These are phyloP conservation scores for Hydrangea macrophylla DNA, from an alignment of 148 eudicot genomes.

Conservation along the genomic window DNA sequence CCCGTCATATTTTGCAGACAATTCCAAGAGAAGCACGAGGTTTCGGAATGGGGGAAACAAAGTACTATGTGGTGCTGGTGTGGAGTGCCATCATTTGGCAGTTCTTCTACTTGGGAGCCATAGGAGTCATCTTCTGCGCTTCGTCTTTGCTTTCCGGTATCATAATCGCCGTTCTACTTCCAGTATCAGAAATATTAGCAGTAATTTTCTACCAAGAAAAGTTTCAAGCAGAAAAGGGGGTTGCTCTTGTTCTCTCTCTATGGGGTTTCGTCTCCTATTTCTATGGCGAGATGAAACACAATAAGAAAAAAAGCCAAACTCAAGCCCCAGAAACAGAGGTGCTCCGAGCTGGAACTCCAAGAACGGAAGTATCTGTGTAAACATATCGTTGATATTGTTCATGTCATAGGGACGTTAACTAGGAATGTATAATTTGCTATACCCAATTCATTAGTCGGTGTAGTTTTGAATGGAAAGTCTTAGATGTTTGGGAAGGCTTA, in stretches of 20 bases:
- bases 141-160: slow-evolving; percentile 51
- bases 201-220: slow-evolving; percentile 54
- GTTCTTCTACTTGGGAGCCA: slow-evolving; percentile 47
- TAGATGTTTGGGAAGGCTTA: no score
- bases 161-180: slow-evolving; percentile 48
- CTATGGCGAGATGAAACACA: slow-evolving; percentile 42
- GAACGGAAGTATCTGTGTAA: not conserved
- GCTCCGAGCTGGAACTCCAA: not conserved
- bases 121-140: slow-evolving; percentile 47
- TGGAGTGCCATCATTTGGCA: slow-evolving; percentile 47
- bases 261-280: slow-evolving; percentile 79
- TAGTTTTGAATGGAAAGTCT: no score
- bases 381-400: no score
- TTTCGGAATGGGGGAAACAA: slow-evolving; percentile 32
- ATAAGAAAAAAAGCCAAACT: slow-evolving; percentile 9
- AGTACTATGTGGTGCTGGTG: slow-evolving; percentile 35
- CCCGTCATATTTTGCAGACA: slow-evolving; percentile 24
- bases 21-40: slow-evolving; percentile 35
- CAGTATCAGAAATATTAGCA: slow-evolving; percentile 49
- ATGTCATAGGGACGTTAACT: no score
- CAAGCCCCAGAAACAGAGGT: not conserved
- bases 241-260: slow-evolving; percentile 56
- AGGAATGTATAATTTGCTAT: no score
- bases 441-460: no score
- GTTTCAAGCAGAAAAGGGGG: slow-evolving; percentile 56